These are phyloP conservation scores for Mycena maculata DNA, from an alignment of 768 basidiomycete genomes.

Conservation along the genomic window DNA sequence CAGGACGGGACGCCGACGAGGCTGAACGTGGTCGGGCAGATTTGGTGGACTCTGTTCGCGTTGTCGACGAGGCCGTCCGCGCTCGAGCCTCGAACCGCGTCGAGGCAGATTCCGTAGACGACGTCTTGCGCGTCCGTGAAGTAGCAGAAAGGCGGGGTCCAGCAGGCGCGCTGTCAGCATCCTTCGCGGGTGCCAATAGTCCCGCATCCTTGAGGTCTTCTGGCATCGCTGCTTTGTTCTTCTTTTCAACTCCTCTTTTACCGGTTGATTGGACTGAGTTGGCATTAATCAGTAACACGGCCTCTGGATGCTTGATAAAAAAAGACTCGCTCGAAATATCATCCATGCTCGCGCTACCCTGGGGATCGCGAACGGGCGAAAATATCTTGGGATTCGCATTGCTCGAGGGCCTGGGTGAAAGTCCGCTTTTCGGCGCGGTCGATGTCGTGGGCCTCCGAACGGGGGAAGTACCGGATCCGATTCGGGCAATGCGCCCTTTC, in stretches of 20 bases:
- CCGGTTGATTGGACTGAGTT: slow-evolving; percentile 25
- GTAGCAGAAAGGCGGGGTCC: slow-evolving; percentile 31
- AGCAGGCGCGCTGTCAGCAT: slow-evolving; percentile 44
- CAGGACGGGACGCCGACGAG: slow-evolving; percentile 38
- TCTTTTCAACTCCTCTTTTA: too few species aligned
- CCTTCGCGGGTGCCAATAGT: slow-evolving; percentile 34
- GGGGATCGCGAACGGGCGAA: slow-evolving; percentile 55
- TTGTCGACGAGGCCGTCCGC: slow-evolving; percentile 16
- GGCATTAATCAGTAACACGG: background rate
- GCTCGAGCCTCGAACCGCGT: slow-evolving; percentile 31
- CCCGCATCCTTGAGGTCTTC: slow-evolving; percentile 14
- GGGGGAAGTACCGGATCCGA: slow-evolving; percentile 27
- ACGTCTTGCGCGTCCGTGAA: slow-evolving; percentile 39
- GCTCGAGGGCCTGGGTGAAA: slow-evolving; percentile 20
- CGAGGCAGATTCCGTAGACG: slow-evolving; percentile 36
- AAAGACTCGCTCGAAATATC: slow-evolving; percentile 44
- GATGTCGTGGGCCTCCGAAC: slow-evolving; percentile 23
- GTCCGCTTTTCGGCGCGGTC: slow-evolving; percentile 14
- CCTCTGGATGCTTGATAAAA: background rate
- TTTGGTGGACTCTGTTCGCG: slow-evolving; percentile 15
- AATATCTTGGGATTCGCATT: slow-evolving; percentile 38
- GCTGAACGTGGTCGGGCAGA: slow-evolving; percentile 20
- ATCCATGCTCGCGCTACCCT: slow-evolving; percentile 46
- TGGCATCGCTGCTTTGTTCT: slow-evolving; percentile 23
- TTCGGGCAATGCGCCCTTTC: slow-evolving; percentile 18